Conservation (phyloP, 805 yeast genomes). For the Starmerella sirachaensis region DNA sequence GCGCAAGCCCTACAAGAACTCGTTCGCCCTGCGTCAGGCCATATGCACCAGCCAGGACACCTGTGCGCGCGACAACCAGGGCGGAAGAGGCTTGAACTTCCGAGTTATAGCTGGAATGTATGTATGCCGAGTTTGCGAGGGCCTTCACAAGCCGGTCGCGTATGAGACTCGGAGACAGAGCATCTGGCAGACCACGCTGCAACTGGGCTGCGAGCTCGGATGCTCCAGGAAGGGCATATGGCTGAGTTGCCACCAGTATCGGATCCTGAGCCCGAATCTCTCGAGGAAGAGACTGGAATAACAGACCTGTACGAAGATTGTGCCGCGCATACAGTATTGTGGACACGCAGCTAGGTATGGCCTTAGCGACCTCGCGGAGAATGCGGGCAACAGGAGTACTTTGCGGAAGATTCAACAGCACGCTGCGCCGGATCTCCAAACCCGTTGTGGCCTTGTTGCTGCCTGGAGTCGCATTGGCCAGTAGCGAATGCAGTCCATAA, state of each 20-base stretch:
- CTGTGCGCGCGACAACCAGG: constrained; percentile 58
- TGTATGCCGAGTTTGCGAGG: constrained; percentile 60
- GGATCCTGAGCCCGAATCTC: constrained; percentile 57
- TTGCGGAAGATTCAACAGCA: neutral
- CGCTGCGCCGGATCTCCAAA: constrained; percentile 5
- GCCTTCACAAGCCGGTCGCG: constrained; percentile 54
- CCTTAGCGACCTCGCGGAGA: constrained; percentile 5
- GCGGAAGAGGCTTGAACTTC: constrained; percentile 69
- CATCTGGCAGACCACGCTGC: constrained; percentile 45
- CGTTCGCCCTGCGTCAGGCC: constrained; percentile 63
- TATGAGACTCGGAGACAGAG: constrained; percentile 45
- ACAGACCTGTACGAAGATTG: constrained; percentile 65
- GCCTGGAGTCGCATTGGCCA: constrained; percentile 5
- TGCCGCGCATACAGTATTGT: constrained; percentile 57
- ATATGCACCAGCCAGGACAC: constrained; percentile 63
- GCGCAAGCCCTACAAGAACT: constrained; percentile 59
- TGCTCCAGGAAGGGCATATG: constrained; percentile 58
- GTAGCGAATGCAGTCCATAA: constrained; percentile 14
- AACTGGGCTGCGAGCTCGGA: constrained; percentile 44
- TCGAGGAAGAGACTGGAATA: constrained; percentile 50
- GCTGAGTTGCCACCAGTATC: constrained; percentile 51
- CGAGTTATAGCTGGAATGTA: constrained; percentile 64
- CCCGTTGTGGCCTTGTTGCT: constrained; percentile 10
- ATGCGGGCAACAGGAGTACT: constrained; percentile 8
- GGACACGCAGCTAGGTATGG: constrained; percentile 2